phyloP scores from a whole-genome alignment of 306 rosid genomes.

The Coriaria nepalensis region DNA sequence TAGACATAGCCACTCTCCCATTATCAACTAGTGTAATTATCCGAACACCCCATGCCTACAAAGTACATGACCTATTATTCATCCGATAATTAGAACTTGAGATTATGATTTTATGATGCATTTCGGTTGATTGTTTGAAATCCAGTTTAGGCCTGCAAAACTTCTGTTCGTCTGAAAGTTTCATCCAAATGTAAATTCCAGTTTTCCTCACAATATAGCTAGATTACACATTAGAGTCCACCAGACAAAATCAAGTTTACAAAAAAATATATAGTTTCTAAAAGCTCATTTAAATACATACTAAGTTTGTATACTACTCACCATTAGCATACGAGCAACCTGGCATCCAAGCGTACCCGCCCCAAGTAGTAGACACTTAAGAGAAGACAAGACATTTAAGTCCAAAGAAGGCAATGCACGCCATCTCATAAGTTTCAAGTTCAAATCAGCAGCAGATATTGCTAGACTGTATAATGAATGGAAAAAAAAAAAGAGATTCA shows the following conservation, averaged over 20 bases:
- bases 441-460: conserved; percentile 93
- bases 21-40: conserved; percentile 79
- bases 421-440: conserved; percentile 97
- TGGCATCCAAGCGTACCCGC: conserved; percentile 99
- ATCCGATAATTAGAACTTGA: conserved; percentile 7
- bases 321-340: conserved; percentile 98
- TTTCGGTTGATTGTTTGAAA: too few species aligned
- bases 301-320: conserved; percentile 23
- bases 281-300: too few species aligned
- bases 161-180: too few species aligned
- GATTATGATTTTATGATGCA: not conserved
- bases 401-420: conserved; percentile 87
- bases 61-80: conserved; percentile 9
- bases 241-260: too few species aligned
- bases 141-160: too few species aligned
- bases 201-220: too few species aligned
- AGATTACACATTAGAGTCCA: too few species aligned
- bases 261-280: too few species aligned
- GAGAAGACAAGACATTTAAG: conserved; percentile 52
- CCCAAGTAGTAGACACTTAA: conserved; percentile 92
- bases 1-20: conserved; percentile 95
- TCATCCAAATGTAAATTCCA: too few species aligned
- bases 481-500: too few species aligned
- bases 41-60: conserved; percentile 95
- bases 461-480: conserved; percentile 61